Percentiles rank a stretch among this genome's conserved stretches.
Evolutionary conservation across 2,329 filamentous ascomycete genomes (phyloP).

Genomic region (Colletotrichum ledebouriae): DNA sequence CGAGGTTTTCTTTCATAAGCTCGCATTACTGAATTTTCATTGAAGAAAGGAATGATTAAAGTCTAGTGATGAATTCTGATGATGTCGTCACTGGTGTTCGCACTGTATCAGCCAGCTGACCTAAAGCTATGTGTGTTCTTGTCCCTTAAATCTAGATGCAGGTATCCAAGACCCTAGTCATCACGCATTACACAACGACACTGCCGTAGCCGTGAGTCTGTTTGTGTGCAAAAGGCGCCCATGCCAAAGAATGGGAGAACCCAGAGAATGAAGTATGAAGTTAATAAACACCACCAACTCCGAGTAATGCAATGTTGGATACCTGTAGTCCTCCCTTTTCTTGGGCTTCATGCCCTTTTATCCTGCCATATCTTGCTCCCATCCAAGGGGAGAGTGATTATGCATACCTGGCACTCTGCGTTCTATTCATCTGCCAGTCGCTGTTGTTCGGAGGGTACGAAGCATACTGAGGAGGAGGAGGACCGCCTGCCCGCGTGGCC

Average conservation of each 20-base stretch:
- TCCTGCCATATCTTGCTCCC: not conserved
- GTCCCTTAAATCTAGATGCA: slow-evolving; percentile 26
- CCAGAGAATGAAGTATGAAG: slow-evolving; percentile 1
- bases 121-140: slow-evolving; percentile 37
- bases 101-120: slow-evolving; percentile 44
- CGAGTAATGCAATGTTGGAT: slow-evolving; percentile 42
- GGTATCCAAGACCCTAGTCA: slow-evolving; percentile 29
- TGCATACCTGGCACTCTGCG: slow-evolving; percentile 45
- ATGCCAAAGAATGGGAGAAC: not conserved
- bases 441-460: slow-evolving; percentile 20
- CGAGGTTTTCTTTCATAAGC: not conserved
- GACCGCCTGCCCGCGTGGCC: slow-evolving; percentile 26
- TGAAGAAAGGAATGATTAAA: not conserved
- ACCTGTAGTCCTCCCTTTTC: slow-evolving; percentile 21
- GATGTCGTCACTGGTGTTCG: slow-evolving; percentile 30
- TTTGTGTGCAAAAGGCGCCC: slow-evolving; percentile 4
- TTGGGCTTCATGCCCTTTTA: slow-evolving; percentile 16
- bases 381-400: slow-evolving; percentile 19
- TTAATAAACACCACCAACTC: slow-evolving; percentile 40
- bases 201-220: slow-evolving; percentile 22
- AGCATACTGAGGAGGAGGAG: slow-evolving; percentile 27
- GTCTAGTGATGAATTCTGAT: slow-evolving; percentile 11
- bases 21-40: not conserved
- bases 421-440: slow-evolving; percentile 38
- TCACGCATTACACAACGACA: slow-evolving; percentile 36